These are phyloP conservation scores for Penicillium fuscoglaucum DNA, from an alignment of 2,329 filamentous ascomycete genomes.

Conservation along the genomic window DNA sequence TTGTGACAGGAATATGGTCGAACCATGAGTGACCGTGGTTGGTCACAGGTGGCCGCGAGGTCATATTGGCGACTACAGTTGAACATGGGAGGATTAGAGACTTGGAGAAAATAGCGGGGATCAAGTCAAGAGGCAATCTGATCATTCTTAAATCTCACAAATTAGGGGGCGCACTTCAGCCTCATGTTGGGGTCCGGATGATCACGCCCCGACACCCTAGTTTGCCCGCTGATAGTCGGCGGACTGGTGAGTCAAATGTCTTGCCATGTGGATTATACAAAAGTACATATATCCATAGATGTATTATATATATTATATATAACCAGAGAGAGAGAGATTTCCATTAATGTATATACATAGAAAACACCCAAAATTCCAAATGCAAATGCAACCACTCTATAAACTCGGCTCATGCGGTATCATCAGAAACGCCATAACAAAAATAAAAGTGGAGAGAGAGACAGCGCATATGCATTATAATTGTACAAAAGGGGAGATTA, in stretches of 20 bases:
- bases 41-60: constrained; percentile 3
- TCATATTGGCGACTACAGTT: constrained; percentile 11
- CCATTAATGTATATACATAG: constrained; percentile 8
- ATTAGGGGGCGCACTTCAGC: constrained; percentile 15
- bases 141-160: background rate
- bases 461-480: constrained; percentile 20
- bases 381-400: constrained; percentile 22
- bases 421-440: constrained; percentile 21
- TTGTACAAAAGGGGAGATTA: constrained; percentile 14
- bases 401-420: constrained; percentile 27
- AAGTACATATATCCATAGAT: too few relatives aligned
- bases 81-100: background rate
- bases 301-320: background rate
- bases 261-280: too few relatives aligned
- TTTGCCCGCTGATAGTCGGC: constrained; percentile 14
- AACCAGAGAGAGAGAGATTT: constrained; percentile 1
- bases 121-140: background rate
- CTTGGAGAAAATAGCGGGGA: background rate
- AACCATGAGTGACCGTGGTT: constrained; percentile 17
- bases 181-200: constrained; percentile 20
- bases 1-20: constrained; percentile 13
- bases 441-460: constrained; percentile 17
- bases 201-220: constrained; percentile 19
- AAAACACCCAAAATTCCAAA: constrained; percentile 7
- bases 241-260: constrained; percentile 16